Conservation (phyloP, 768 basidiomycete species). For the Suillus tomentosus region DNA sequence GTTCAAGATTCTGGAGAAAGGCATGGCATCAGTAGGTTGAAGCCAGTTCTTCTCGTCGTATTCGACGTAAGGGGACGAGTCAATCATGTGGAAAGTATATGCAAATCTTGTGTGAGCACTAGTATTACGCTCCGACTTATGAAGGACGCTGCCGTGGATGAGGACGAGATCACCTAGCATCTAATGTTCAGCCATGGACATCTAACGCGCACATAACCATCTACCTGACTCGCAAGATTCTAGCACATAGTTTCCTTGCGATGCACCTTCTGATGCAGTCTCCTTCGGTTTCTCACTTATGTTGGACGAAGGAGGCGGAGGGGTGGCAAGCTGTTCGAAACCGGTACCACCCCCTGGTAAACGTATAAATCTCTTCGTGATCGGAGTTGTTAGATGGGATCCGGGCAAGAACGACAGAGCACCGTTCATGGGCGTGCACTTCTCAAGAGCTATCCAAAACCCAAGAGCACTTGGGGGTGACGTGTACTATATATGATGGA, state of each 20-base stretch:
- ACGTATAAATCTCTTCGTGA: constrained; percentile 86
- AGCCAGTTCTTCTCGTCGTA: constrained; percentile 97
- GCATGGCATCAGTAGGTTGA: constrained; percentile 83
- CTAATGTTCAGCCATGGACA: background rate
- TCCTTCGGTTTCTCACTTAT: constrained; percentile 8
- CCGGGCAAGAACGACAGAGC: constrained; percentile 90
- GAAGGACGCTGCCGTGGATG: constrained; percentile 91
- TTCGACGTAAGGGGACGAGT: constrained; percentile 63
- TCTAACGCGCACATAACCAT: background rate
- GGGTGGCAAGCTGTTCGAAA: constrained; percentile 63
- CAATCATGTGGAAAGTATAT: constrained; percentile 97
- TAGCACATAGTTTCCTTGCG: constrained; percentile 57
- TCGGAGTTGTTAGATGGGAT: constrained; percentile 74
- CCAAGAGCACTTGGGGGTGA: constrained; percentile 90
- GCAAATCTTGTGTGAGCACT: constrained; percentile 83
- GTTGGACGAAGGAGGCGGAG: constrained; percentile 20
- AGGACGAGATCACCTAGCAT: constrained; percentile 77
- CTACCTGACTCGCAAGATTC: constrained; percentile 76
- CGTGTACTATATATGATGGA: constrained; percentile 65
- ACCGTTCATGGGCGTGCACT: constrained; percentile 80
- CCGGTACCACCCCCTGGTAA: constrained; percentile 77
- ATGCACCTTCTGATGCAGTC: background rate
- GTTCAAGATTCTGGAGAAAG: constrained; percentile 67
- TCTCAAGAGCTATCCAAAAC: constrained; percentile 95
- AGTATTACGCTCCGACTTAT: constrained; percentile 87